Base-by-base conservation (phyloP, 2,329 filamentous ascomycete genomes). In the Knufia fluminis region DNA sequence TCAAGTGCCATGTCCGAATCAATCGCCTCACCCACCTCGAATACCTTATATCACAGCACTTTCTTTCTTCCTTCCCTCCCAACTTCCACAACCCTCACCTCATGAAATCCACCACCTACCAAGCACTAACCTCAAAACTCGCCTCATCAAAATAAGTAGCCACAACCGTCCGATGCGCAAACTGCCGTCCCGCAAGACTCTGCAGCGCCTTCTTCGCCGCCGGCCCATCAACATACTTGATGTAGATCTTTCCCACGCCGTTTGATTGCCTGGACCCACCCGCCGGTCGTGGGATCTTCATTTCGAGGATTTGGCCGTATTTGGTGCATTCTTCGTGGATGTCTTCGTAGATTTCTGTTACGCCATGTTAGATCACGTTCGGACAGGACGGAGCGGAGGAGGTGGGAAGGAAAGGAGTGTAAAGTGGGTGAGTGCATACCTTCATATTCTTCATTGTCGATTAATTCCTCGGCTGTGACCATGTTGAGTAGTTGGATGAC, bases 81-180 rank as follows among this genome's bases (percentile, higher is more conserved):
- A n/a, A n/a, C n/a, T n/a, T n/a, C n/a, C n/a, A n/a, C n/a, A n/a
- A n/a, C n/a, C n/a, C n/a, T n/a, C n/a, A n/a, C n/a, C n/a, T n/a
- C n/a, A n/a, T n/a, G n/a, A n/a, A n/a, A n/a, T n/a, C n/a, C n/a
- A n/a, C n/a, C n/a, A n/a, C 16, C n/a, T 81, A 94, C 87, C 89
- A 95, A 43, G 88, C 87, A 61, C 79, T 80, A 51, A 94, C 85
- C 62, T 97, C 91, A 60, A 96, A 97, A 64, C 94, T 95, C 69
- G 97, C 91, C 82, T 97, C 94, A 19, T 89, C 86, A 67, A 96
- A 98, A 70, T 92, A 96, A 3, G 92, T 97, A 2, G 87, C 89
- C 10, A 98, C 89, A 23, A 98, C 94, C 2, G 92, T 98, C 60
- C 94, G 80, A 69, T 97, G 88, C 0, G 90, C 86, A 65, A 98